Conservation (phyloP, 805 yeast species). For the Kodamaea leandrae region DNA sequence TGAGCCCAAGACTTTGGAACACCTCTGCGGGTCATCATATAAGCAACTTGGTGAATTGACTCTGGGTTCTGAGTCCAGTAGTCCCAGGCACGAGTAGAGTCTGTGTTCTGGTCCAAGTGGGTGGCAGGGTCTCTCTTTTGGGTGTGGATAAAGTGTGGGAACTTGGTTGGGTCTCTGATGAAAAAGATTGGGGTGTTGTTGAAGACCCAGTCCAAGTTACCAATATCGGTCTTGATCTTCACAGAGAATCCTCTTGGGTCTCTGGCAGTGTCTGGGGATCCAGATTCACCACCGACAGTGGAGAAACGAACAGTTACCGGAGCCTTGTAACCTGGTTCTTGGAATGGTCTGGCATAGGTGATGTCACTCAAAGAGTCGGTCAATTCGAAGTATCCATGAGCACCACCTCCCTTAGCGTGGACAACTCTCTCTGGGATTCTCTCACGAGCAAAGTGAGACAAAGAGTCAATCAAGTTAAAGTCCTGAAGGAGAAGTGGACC, state of each 20-base stretch:
- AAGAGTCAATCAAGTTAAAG: slow-evolving; percentile 71
- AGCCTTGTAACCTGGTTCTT: slow-evolving; percentile 76
- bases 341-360: slow-evolving; percentile 72
- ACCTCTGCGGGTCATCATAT: slow-evolving; percentile 60
- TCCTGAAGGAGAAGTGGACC: slow-evolving; percentile 85
- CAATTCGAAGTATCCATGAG: slow-evolving; percentile 81
- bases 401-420: slow-evolving; percentile 93
- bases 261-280: slow-evolving; percentile 79
- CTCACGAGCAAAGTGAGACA: slow-evolving; percentile 88
- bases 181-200: slow-evolving; percentile 86
- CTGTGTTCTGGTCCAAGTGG: slow-evolving; percentile 40
- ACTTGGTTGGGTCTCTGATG: slow-evolving; percentile 80
- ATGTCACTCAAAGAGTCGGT: slow-evolving; percentile 63
- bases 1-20: slow-evolving; percentile 52
- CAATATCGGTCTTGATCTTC: slow-evolving; percentile 80
- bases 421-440: slow-evolving; percentile 91
- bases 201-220: slow-evolving; percentile 80
- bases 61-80: slow-evolving; percentile 55
- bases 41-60: slow-evolving; percentile 54
- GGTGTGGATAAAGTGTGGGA: slow-evolving; percentile 85
- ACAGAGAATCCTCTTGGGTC: slow-evolving; percentile 86
- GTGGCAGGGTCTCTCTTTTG: slow-evolving; percentile 82
- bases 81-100: slow-evolving; percentile 58
- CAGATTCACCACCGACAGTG: slow-evolving; percentile 84
- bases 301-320: slow-evolving; percentile 73